Conservation (phyloP, 2,329 filamentous ascomycete genomes). For the Myriosclerotinia duriaeana region DNA sequence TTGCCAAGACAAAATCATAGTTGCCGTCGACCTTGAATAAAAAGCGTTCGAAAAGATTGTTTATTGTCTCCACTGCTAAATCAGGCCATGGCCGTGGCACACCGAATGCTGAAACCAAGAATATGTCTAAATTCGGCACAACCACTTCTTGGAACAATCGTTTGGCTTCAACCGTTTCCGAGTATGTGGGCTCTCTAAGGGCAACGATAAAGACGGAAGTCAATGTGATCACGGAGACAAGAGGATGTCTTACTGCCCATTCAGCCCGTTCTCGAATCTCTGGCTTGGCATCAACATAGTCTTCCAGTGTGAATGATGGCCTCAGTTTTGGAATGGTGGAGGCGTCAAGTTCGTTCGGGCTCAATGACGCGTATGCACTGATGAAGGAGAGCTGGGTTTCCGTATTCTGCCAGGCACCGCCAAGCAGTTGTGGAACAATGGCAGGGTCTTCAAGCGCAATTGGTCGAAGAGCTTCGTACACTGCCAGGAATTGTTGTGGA, state of each 20-base stretch:
- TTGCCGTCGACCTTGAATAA: conserved; percentile 74
- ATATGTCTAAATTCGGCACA: conserved; percentile 73
- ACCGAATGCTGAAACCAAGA: conserved; percentile 74
- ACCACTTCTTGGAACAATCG: conserved; percentile 66
- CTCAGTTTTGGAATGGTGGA: conserved; percentile 80
- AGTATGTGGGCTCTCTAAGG: conserved; percentile 59
- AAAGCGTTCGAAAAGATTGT: conserved; percentile 79
- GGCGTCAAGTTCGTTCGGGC: conserved; percentile 74
- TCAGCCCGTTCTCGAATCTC: conserved; percentile 60
- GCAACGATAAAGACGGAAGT: conserved; percentile 66
- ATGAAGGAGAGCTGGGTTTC: conserved; percentile 94
- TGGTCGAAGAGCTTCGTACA: conserved; percentile 77
- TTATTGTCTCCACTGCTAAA: conserved; percentile 72
- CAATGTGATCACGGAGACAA: conserved; percentile 84
- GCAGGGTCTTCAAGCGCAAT: conserved; percentile 66
- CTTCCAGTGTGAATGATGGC: conserved; percentile 68
- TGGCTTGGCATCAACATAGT: conserved; percentile 61
- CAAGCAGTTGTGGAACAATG: conserved; percentile 88
- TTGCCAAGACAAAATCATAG: conserved; percentile 86
- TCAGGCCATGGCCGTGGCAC: conserved; percentile 75
- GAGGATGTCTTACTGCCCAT: conserved; percentile 75
- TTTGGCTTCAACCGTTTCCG: conserved; percentile 62
- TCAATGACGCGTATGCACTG: conserved; percentile 77
- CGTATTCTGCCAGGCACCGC: conserved; percentile 79
- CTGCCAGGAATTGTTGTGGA: conserved; percentile 72